Evolutionary conservation across 169 alveolate genomes (phyloP), one percentile per base, ranked within the genome.

Genomic region (Cryptosporidium sp.): DNA sequence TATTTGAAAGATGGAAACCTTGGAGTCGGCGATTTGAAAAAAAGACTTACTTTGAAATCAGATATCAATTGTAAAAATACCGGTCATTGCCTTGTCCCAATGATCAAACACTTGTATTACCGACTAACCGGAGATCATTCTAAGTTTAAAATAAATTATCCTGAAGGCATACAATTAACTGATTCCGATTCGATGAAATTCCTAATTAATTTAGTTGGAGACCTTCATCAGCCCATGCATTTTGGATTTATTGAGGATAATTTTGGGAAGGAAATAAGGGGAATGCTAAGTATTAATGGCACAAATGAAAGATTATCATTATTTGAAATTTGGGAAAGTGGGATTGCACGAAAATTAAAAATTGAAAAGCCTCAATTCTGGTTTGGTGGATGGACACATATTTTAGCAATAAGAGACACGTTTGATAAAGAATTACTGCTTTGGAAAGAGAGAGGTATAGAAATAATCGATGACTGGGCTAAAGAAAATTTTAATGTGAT

Each of bases 301-400:
- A 86, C 89, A 8, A 37, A 59, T 10, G 85, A 85, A 62, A 55
- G 21, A 37, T 41, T 65, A 8, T 69, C 87, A 14, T 68, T 70
- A 37, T 55, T 39, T 71, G 84, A 86, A 29, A 51, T 86, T 37
- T 86, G 92, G 92, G 92, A 86, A 51, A 67, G 52, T 52, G 92
- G 86, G 4, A 71, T 86, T 4, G 59, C 80, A 3, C 80, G 55
- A 67, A 55, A 68, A 50, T 67, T 84, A 8, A 86, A 73, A 12
- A 50, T 33, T 33, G 84, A 86, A 58, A 65, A 71, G 23, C 92
- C 92, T 31, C 92, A 86, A 26, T 91, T 94, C 21, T 95, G 97
- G 97, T 95, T 93, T 68, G 96, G 97, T 3, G 94, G 96, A n/a
- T 95, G 97, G 97, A 95, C 97, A 3, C 97, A 95, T 71, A 93